Conservation (phyloP, 2,329 filamentous ascomycete genomes). For the Scortechinia acanthostroma region DNA sequence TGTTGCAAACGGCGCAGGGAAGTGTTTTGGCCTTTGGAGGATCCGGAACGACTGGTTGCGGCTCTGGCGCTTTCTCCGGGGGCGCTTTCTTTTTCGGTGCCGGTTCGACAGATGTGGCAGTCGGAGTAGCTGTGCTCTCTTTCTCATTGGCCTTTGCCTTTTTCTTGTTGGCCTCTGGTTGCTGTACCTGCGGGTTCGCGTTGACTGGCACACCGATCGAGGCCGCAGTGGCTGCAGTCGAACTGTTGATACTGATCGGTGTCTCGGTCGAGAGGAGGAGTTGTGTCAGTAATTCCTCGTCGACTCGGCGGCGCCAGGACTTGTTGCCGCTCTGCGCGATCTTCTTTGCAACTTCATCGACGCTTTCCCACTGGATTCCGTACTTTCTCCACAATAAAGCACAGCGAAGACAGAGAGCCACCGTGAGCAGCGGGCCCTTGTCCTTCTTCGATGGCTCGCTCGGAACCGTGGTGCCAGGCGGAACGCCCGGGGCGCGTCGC, state of each 20-base stretch:
- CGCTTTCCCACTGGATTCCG: slow-evolving; percentile 66
- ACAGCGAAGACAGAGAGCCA: slow-evolving; percentile 64
- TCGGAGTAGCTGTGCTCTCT: slow-evolving; percentile 4
- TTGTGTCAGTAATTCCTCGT: slow-evolving; percentile 60
- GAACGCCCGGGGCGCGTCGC: slow-evolving; percentile 62
- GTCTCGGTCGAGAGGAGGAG: slow-evolving; percentile 31
- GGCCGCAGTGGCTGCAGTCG: slow-evolving; percentile 4
- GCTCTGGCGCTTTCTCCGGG: slow-evolving; percentile 32
- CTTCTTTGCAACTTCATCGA: slow-evolving; percentile 66
- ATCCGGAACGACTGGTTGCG: slow-evolving; percentile 48
- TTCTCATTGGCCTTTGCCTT: neutral
- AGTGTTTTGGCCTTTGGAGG: slow-evolving; percentile 53
- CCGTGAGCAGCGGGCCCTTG: slow-evolving; percentile 47
- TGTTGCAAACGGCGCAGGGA: slow-evolving; percentile 60
- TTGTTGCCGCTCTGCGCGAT: slow-evolving; percentile 55
- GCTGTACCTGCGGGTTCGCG: neutral
- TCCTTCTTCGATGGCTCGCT: slow-evolving; percentile 45
- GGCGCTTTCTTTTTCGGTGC: slow-evolving; percentile 38
- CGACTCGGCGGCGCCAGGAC: slow-evolving; percentile 60
- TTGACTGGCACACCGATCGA: neutral
- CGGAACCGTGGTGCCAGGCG: slow-evolving; percentile 54
- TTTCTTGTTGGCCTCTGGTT: slow-evolving; percentile 2
- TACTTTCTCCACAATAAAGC: slow-evolving; percentile 68
- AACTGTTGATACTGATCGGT: slow-evolving; percentile 6
- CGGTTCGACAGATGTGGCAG: slow-evolving; percentile 18